A percentile compares a stretch with the other conserved stretches of the same genome.
Conservation (phyloP, 2,329 filamentous ascomycete species). For the Paracoccidioides brasiliensis region DNA sequence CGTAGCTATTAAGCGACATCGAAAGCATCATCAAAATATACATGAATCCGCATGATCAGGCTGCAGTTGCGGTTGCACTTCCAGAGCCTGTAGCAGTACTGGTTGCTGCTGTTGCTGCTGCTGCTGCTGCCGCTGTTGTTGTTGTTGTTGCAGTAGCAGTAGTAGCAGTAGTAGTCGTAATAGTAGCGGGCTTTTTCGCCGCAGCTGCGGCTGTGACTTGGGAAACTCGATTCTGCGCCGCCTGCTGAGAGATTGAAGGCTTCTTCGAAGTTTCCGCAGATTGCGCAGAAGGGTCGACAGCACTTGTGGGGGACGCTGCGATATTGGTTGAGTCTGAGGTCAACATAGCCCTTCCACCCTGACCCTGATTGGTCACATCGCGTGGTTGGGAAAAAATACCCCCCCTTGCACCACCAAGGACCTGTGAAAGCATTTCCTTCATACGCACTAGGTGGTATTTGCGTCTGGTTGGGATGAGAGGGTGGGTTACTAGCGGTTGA, state of each 20-base stretch:
- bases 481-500: constrained; percentile 58
- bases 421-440: constrained; percentile 50
- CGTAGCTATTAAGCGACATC: constrained; percentile 7
- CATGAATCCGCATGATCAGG: constrained; percentile 1
- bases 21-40: constrained; percentile 8
- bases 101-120: constrained; percentile 6
- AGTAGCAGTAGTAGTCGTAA: constrained; percentile 1
- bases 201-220: constrained; percentile 15
- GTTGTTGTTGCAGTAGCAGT: not conserved
- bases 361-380: constrained; percentile 18
- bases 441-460: constrained; percentile 52
- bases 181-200: constrained; percentile 14
- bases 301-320: constrained; percentile 13
- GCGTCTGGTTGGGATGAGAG: constrained; percentile 34
- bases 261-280: constrained; percentile 7
- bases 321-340: constrained; percentile 18
- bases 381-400: constrained; percentile 30
- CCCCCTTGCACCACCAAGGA: constrained; percentile 38
- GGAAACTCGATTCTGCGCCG: constrained; percentile 5
- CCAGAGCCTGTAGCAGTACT: constrained; percentile 1
- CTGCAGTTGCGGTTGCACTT: constrained; percentile 4
- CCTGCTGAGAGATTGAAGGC: constrained; percentile 8
- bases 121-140: not conserved
- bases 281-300: constrained; percentile 13
- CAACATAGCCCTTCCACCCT: constrained; percentile 23